A percentile compares a stretch with the other conserved stretches of the same genome.
phyloP scores from a whole-genome alignment of 805 yeast genomes.

The Komagataella phaffii region DNA sequence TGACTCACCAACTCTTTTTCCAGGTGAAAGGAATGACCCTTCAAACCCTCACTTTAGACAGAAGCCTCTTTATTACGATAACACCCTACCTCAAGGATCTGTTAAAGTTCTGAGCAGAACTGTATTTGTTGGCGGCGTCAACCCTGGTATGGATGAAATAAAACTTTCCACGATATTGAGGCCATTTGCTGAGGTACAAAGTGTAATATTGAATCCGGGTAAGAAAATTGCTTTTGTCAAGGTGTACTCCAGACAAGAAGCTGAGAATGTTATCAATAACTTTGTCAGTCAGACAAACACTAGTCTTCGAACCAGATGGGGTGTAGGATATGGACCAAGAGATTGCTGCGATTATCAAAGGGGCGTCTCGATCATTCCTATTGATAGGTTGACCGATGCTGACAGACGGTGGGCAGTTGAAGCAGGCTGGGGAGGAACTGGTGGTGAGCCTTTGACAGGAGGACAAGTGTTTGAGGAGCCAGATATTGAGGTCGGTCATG shows the following conservation, averaged over 20 bases:
- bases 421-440: slow-evolving; percentile 97
- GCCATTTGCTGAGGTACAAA: slow-evolving; percentile 83
- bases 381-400: slow-evolving; percentile 84
- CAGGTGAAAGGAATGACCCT: slow-evolving; percentile 48
- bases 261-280: slow-evolving; percentile 64
- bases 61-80: slow-evolving; percentile 60
- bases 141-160: slow-evolving; percentile 64
- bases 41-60: slow-evolving; percentile 68
- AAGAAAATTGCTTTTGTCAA: slow-evolving; percentile 95
- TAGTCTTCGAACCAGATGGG: slow-evolving; percentile 85
- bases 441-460: slow-evolving; percentile 65
- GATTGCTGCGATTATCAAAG: slow-evolving; percentile 93
- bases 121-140: slow-evolving; percentile 88
- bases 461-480: slow-evolving; percentile 92
- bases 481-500: slow-evolving; percentile 92
- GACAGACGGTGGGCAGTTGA: slow-evolving; percentile 79
- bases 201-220: slow-evolving; percentile 74
- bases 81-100: slow-evolving; percentile 59
- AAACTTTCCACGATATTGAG: slow-evolving; percentile 58
- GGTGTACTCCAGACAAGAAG: slow-evolving; percentile 84
- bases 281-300: slow-evolving; percentile 49
- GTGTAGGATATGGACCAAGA: slow-evolving; percentile 97
- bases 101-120: slow-evolving; percentile 84
- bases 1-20: slow-evolving; percentile 16
- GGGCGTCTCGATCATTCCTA: slow-evolving; percentile 80